phyloP scores from a whole-genome alignment of 495 filamentous ascomycete species.

The Talaromyces wortmannii region DNA sequence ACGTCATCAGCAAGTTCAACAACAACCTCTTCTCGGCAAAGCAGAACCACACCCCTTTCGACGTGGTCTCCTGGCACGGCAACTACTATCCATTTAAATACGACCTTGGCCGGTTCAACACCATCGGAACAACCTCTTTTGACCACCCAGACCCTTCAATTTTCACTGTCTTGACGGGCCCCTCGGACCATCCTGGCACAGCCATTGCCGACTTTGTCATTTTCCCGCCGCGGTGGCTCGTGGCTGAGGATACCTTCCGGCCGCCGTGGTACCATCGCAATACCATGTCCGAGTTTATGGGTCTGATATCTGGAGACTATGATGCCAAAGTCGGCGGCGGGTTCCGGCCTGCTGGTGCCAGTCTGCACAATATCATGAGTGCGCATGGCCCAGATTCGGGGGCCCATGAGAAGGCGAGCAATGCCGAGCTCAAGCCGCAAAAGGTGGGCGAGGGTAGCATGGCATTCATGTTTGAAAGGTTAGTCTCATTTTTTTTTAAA shows the following conservation, averaged over 20 bases:
- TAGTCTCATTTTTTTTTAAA: slow-evolving; percentile 10
- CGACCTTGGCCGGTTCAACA: slow-evolving; percentile 63
- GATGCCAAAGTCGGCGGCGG: slow-evolving; percentile 58
- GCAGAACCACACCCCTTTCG: slow-evolving; percentile 72
- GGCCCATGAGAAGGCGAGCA: slow-evolving; percentile 53
- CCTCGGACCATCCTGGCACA: slow-evolving; percentile 48
- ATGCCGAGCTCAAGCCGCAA: slow-evolving; percentile 46
- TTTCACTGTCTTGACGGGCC: slow-evolving; percentile 63
- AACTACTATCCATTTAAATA: slow-evolving; percentile 72
- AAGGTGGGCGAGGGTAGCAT: slow-evolving; percentile 58
- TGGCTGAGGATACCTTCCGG: slow-evolving; percentile 61
- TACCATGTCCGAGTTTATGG: slow-evolving; percentile 58
- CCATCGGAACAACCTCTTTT: slow-evolving; percentile 53
- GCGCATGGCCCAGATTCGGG: slow-evolving; percentile 53
- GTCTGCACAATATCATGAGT: slow-evolving; percentile 57
- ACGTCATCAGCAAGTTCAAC: slow-evolving; percentile 70
- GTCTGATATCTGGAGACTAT: slow-evolving; percentile 56
- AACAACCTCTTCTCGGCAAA: slow-evolving; percentile 67
- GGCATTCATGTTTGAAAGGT: slow-evolving; percentile 66
- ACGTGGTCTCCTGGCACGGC: slow-evolving; percentile 77
- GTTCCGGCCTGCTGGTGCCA: slow-evolving; percentile 57
- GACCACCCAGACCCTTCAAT: slow-evolving; percentile 69
- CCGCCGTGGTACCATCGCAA: slow-evolving; percentile 69
- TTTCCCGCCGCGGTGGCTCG: slow-evolving; percentile 66
- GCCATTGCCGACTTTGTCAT: slow-evolving; percentile 67